These are phyloP conservation scores for Malania oleifera DNA, from an alignment of 164 flowering plant species.

Conservation along the genomic window DNA sequence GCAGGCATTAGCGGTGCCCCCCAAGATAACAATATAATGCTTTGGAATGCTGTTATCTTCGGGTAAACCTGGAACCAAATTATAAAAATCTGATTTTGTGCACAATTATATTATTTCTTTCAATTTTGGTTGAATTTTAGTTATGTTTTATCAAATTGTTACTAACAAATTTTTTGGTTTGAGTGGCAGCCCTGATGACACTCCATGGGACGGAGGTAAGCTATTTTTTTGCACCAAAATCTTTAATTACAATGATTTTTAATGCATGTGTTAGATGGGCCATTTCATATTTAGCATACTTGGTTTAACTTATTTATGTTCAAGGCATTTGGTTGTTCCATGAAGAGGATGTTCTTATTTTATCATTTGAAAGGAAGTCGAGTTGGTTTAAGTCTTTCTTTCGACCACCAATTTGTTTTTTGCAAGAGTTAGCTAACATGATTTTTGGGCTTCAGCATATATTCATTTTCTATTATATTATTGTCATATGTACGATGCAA, in stretches of 20 bases:
- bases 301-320: too few relatives aligned
- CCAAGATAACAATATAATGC: conserved; percentile 86
- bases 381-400: too few relatives aligned
- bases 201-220: conserved; percentile 98
- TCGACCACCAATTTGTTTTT: too few relatives aligned
- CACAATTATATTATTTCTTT: background rate
- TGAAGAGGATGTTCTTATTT: too few relatives aligned
- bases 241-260: background rate
- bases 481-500: too few relatives aligned
- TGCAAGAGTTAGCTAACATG: too few relatives aligned
- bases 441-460: too few relatives aligned
- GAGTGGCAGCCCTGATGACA: conserved; percentile 90
- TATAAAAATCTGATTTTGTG: background rate
- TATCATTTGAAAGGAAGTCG: too few relatives aligned
- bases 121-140: conserved; percentile 7
- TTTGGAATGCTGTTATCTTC: conserved; percentile 91
- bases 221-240: background rate
- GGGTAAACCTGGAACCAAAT: conserved; percentile 40
- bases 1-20: conserved; percentile 96
- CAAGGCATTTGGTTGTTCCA: too few relatives aligned
- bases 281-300: too few relatives aligned
- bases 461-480: too few relatives aligned
- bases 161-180: conserved; percentile 20
- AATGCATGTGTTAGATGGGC: background rate
- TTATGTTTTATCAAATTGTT: conserved; percentile 11